These are phyloP conservation scores for Kuraishia ogatae DNA, from an alignment of 805 yeast genomes.

Conservation along the genomic window DNA sequence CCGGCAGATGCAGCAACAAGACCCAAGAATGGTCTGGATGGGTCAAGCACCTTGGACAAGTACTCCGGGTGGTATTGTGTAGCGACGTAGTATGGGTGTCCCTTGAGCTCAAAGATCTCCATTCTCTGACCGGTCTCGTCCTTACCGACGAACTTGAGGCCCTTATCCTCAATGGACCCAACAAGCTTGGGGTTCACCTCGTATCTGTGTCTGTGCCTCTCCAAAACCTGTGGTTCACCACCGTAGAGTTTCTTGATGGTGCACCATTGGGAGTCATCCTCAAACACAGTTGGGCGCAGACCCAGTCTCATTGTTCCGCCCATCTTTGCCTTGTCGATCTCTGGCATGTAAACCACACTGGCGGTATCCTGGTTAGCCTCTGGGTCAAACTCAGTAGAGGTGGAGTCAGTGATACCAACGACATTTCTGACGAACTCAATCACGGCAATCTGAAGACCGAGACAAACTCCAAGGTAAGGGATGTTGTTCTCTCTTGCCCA, in stretches of 20 bases:
- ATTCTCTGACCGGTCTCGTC: slow-evolving; percentile 87
- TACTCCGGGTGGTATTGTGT: slow-evolving; percentile 99
- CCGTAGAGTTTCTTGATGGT: slow-evolving; percentile 75
- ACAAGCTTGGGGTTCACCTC: slow-evolving; percentile 89
- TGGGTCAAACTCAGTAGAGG: slow-evolving; percentile 76
- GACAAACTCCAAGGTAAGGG: slow-evolving; percentile 94
- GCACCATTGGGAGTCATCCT: slow-evolving; percentile 55
- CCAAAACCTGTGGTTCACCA: slow-evolving; percentile 55
- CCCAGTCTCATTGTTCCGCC: slow-evolving; percentile 99
- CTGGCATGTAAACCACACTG: slow-evolving; percentile 96
- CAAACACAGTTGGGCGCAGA: slow-evolving; percentile 81
- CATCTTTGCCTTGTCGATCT: slow-evolving; percentile 86
- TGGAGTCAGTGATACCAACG: slow-evolving; percentile 57
- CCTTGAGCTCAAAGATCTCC: slow-evolving; percentile 84
- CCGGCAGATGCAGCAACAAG: slow-evolving; percentile 92
- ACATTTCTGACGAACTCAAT: slow-evolving; percentile 86
- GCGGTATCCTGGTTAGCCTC: slow-evolving; percentile 54
- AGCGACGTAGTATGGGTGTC: slow-evolving; percentile 87
- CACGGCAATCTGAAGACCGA: slow-evolving; percentile 95
- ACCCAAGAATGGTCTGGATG: slow-evolving; percentile 94
- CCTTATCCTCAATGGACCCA: slow-evolving; percentile 60
- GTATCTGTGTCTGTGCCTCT: slow-evolving; percentile 98
- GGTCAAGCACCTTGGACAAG: slow-evolving; percentile 90
- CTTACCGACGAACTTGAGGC: slow-evolving; percentile 85
- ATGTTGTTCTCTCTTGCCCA: slow-evolving; percentile 96